These are phyloP conservation scores for Mycena leptocephala DNA, from an alignment of 768 basidiomycete species.

Conservation along the genomic window DNA sequence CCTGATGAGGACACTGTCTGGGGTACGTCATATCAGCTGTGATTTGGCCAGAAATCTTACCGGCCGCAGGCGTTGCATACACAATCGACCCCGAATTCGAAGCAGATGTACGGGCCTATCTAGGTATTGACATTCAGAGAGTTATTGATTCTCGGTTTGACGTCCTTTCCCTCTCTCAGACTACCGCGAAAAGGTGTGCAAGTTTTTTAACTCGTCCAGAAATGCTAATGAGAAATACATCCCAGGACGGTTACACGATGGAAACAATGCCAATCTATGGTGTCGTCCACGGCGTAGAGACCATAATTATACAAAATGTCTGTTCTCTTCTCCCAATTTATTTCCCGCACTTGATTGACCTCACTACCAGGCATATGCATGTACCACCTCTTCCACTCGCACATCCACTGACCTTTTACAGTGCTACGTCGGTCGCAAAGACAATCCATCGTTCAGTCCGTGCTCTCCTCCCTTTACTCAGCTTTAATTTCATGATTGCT, in stretches of 20 bases:
- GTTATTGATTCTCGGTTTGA: too few species aligned
- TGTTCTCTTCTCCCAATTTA: constrained; percentile 34
- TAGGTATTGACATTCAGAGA: too few species aligned
- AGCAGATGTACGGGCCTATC: constrained; percentile 84
- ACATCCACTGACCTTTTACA: constrained; percentile 42
- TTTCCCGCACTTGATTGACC: constrained; percentile 18
- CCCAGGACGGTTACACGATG: constrained; percentile 93
- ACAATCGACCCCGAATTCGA: constrained; percentile 87
- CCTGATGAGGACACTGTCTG: constrained; percentile 87
- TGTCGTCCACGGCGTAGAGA: constrained; percentile 66
- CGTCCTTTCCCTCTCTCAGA: too few species aligned
- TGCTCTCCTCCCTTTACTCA: not conserved
- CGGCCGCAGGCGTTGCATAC: constrained; percentile 80
- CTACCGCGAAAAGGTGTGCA: constrained; percentile 84
- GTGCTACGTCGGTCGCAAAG: constrained; percentile 91
- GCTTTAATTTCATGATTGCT: not conserved
- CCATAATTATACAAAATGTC: constrained; percentile 71
- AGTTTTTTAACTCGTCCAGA: too few species aligned
- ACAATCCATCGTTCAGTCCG: constrained; percentile 93
- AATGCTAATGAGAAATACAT: too few species aligned
- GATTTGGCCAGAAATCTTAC: not conserved
- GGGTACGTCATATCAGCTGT: constrained; percentile 71
- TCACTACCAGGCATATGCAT: constrained; percentile 64
- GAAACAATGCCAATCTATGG: constrained; percentile 85
- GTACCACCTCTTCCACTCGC: constrained; percentile 37